Evolutionary conservation across 225 moss, liverwort and hornwort species (phyloP), one percentile per base, ranked within the genome.

Genomic region (Straminergon stramineum): DNA sequence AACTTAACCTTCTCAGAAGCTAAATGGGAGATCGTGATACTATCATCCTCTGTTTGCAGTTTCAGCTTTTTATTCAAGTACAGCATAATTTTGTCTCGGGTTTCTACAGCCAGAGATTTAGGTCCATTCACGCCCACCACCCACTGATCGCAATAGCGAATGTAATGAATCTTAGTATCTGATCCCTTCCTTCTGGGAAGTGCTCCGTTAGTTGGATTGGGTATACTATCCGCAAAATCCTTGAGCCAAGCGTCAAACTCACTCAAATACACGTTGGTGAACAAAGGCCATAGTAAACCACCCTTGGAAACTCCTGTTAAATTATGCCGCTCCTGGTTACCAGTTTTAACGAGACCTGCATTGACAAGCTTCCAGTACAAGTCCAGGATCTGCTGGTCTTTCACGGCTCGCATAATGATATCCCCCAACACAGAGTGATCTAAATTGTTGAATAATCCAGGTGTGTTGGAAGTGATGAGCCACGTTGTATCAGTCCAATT

Each of bases 291-390:
- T 4, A 95, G 82, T 11, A 90, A 86, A 30, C 94, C 92, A 15
- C 93, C 95, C 89, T 93, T 93, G 20, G 91, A 89, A 48, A 92
- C 89, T 5, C 88, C 93, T 48, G 92, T 95, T 57, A 95, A 58
- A 78, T 95, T 95, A 73, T 94, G 94, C 43, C 83, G 90, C 78
- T 91, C 87, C 69, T 77, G 87, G 8, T 70, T 75, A 12, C 56
- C 77, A 77, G 85, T 69, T 61, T 73, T 88, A 82, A 93, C 84
- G 4, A 93, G 85, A 28, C 94, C 94, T 55, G 95, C 92, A 65
- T 90, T 89, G 37, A 91, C 95, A 66, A 94, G 92, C 92, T 95
- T 95, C 95, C 94, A 91, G 90, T 94, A 95, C 90, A 95, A 79
- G 86, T 95, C 95, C 84, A 94, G 85, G 51, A 95, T 85, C 92